Evolutionary conservation across 306 rosid genomes (phyloP), one percentile per base, ranked within the genome.

Genomic region (Prunus fruticosa): DNA sequence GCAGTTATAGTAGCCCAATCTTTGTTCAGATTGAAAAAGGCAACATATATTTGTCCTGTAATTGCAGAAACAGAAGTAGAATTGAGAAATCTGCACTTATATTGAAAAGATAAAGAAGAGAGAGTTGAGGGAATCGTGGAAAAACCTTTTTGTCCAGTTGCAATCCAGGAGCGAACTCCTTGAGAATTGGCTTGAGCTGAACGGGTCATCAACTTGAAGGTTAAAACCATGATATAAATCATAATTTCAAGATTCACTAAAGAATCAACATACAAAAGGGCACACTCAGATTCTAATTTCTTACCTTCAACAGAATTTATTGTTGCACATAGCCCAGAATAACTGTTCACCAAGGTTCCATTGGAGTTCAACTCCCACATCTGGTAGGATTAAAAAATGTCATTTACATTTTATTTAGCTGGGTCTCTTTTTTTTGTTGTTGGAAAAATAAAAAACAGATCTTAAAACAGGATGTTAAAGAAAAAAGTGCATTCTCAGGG

Each of bases 111-210:
- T 38, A 13, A 50, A 66, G 22, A 67, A 54, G 23, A 52, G 16
- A 52, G 22, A 52, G 2, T 15, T 15, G 22, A 15, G 20, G 41
- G 62, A 56, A 70, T 65, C 53, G 23, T 0, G 58, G 45, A 43
- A 7, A 65, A 19, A 91, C 97, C 97, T 77, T 53, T 73, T 79
- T 87, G 83, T 78, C 99, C 97, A 0, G 84, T 88, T 27, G 99
- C 99, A 69, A 92, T 71, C 99, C 99, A 95, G 45, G 97, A 83
- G 63, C 90, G 92, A 74, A 84, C 69, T 60, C 96, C 99, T 12
- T 73, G 72, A 22, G 80, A 23, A 75, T 12, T 71, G 82, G 5
- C 58, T 71, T 83, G 47, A 46, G 72, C 97, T 90, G 91, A 89
- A 85, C 46, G 57, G 74, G 61, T 18, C 70, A 83, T 74, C 79